Evolutionary conservation across 2,329 filamentous ascomycete genomes (phyloP).

Genomic region (Xylaria sp.): DNA sequence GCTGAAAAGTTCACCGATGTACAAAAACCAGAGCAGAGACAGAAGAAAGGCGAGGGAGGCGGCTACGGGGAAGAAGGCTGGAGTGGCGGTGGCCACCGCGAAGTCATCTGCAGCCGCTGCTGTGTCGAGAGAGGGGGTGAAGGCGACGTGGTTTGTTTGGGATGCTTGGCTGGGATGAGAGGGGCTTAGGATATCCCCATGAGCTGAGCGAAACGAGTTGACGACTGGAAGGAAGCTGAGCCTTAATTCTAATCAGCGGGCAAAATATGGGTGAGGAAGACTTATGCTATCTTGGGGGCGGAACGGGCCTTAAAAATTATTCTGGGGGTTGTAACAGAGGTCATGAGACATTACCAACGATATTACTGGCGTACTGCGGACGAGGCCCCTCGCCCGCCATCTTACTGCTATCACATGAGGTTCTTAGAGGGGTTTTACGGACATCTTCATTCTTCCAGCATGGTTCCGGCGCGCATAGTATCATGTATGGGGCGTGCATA

Average conservation of each 20-base stretch:
- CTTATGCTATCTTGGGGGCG: background rate
- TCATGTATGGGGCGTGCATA: slow-evolving; percentile 11
- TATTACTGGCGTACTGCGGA: background rate
- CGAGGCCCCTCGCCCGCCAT: background rate
- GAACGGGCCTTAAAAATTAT: background rate
- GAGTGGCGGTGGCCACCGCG: slow-evolving; percentile 57
- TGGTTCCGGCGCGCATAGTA: slow-evolving; percentile 23
- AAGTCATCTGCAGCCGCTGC: slow-evolving; percentile 73
- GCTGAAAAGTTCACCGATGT: background rate
- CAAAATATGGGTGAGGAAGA: background rate
- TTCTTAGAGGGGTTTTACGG: background rate
- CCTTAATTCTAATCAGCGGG: background rate
- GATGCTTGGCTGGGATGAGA: slow-evolving; percentile 64
- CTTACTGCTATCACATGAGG: background rate
- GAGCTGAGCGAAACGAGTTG: slow-evolving; percentile 7
- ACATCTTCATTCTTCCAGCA: slow-evolving; percentile 12
- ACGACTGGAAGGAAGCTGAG: background rate
- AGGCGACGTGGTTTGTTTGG: slow-evolving; percentile 74
- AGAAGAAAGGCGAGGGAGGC: slow-evolving; percentile 40
- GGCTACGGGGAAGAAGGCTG: slow-evolving; percentile 49
- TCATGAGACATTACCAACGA: slow-evolving; percentile 7
- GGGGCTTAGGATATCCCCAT: slow-evolving; percentile 48
- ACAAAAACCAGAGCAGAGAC: slow-evolving; percentile 34
- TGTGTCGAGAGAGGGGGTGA: slow-evolving; percentile 73
- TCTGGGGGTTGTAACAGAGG: background rate